Evolutionary conservation across 2,329 filamentous ascomycete genomes (phyloP), one percentile per base, ranked within the genome.

Genomic region (Delphinella strobiligena): DNA sequence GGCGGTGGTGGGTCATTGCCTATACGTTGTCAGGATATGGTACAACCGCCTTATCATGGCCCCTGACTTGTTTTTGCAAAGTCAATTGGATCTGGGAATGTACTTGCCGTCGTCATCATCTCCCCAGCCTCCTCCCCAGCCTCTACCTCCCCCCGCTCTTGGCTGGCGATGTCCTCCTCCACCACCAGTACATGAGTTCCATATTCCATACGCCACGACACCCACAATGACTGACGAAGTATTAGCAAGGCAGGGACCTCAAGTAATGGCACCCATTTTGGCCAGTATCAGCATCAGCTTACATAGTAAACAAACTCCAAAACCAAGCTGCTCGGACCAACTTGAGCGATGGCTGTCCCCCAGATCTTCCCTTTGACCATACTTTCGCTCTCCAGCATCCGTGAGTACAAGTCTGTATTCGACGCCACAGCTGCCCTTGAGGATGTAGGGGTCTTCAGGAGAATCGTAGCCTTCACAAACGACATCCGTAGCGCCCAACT

Each of bases 341-440:
- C 34, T 36, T 3, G 34, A 19, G 2, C 18, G 4, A 3, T 29
- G 33, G 18, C 18, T 16, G 11, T 33, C 37, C 31, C 38, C 38
- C 32, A 34, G 37, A 42, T 46, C 33, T 35, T 34, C 24, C 24
- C 40, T 36, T n/a, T 72, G 56, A 1, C 81, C 83, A 56, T 81
- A 88, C 49, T 70, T 75, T 50, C 72, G 61, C 61, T 88, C 78
- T 3, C 91, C 91, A 45, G 71, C 67, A 9, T 80, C 76, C 1
- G 88, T 96, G 38, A 96, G 66, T 0, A 82, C 60, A 5, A 96
- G 62, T 11, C 80, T 71, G 61, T 96, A 96, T 62, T 94, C 85
- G 17, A 94, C 88, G 11, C 82, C 91, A 61, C 89, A 96, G 59
- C 83, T 91, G 16, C 91, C 91, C 53, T 83, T 87, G 39, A 96